A percentile compares a stretch with the other conserved stretches of the same genome.
Evolutionary conservation across 164 flowering plant species (phyloP).

Genomic region (grape (Vitis vinifera)): ASM3070453v1 NC_081811.1:21241001-21241500

Average conservation of each 20-base stretch:
- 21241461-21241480: constrained; percentile 63
- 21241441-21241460: constrained; percentile 90
- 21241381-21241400: constrained; percentile 40
- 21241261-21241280: constrained; percentile 10
- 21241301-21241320: constrained; percentile 17
- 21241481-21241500: constrained; percentile 48
- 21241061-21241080: constrained; percentile 3
- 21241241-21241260: constrained; percentile 16
- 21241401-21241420: constrained; percentile 45
- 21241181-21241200: constrained; percentile 22
- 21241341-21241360: constrained; percentile 25
- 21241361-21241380: constrained; percentile 35
- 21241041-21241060: constrained; percentile 2
- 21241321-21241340: constrained; percentile 13
- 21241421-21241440: constrained; percentile 92
- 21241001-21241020: too few species aligned
- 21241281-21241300: constrained; percentile 27
- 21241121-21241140: constrained; percentile 9
- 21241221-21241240: constrained; percentile 9
- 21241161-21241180: constrained; percentile 10
- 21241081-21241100: constrained; percentile 13
- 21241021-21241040: constrained; percentile 8
- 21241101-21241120: constrained; percentile 6
- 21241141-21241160: constrained; percentile 4
- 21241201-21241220: constrained; percentile 9